Evolutionary conservation across 169 alveolate species (phyloP).

Genomic region (Toxoplasma gondii): DNA sequence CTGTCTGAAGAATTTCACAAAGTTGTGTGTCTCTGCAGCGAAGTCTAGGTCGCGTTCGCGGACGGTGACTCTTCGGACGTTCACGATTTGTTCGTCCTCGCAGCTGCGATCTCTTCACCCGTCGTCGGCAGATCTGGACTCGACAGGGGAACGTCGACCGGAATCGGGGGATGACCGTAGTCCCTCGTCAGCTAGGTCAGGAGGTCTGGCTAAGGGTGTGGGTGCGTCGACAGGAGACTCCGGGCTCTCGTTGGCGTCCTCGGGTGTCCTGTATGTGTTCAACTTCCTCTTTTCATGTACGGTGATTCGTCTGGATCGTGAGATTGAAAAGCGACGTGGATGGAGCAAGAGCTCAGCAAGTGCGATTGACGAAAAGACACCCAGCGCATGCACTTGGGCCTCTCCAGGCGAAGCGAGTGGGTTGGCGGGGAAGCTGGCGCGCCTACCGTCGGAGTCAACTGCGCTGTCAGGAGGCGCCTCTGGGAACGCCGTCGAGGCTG

Average conservation of each 20-base stretch:
- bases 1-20: neutral
- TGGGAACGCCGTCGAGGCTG: neutral
- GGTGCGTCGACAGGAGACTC: neutral
- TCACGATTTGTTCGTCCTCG: neutral
- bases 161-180: neutral
- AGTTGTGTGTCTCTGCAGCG: neutral
- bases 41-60: neutral
- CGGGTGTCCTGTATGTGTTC: neutral
- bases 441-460: too few species aligned
- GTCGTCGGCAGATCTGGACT: neutral
- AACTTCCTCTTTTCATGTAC: neutral
- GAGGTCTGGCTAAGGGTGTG: neutral
- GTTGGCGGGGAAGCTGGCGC: too few species aligned
- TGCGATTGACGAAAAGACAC: neutral
- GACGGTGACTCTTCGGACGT: neutral
- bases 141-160: neutral
- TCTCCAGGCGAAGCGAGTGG: too few species aligned
- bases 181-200: neutral
- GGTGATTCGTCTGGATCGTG: neutral
- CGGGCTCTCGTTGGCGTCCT: neutral
- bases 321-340: neutral
- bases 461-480: too few species aligned
- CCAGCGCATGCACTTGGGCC: too few species aligned
- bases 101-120: neutral
- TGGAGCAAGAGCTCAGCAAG: neutral